Evolutionary conservation across 768 basidiomycete genomes (phyloP), one percentile per base, ranked within the genome.

Genomic region (Phlebiopsis flavidoalba): DNA sequence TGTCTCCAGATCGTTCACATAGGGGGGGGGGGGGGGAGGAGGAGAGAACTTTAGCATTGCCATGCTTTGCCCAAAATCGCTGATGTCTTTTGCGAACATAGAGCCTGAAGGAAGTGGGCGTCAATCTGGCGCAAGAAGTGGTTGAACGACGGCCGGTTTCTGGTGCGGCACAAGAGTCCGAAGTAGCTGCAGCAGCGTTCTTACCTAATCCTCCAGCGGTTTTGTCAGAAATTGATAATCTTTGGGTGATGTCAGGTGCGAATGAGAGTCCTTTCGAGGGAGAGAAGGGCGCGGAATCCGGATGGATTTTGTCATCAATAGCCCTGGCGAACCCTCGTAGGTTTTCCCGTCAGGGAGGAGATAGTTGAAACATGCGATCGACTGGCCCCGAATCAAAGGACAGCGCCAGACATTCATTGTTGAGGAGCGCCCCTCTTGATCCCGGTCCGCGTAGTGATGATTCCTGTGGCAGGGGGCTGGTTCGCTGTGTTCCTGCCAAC

Each of bases 301-400:
- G 17, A 17, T 8, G 17, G 12, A 43, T 43, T 43, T 43, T 3
- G 40, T 43, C 11, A 43, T 43, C n/a, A n/a, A 43, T 17, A 43
- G 40, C 40, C 40, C 40, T 43, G 40, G 40, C 2, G 26, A 31
- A 31, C 26, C 26, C 26, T 31, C 26, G 26, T 31, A 31, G 26
- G 26, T 31, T n/a, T n/a, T 31, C 26, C 26, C 26, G 26, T 31
- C 26, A 31, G 26, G n/a, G 26, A 31, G 26, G 26, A 31, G 40
- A 12, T 43, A 12, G 54, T 21, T 45, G 54, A 55, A 55, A 55
- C 33, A 55, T 36, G 15, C 40, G 54, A 55, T 40, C 37, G 54
- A 55, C 54, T n/a, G n/a, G n/a, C n/a, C n/a, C 54, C 54, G 43
- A 36, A 55, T 55, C 54, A 55, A 40, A 21, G 54, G 54, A 53